Evolutionary conservation across 257 asterid genomes (phyloP).

Genomic region (Schizonepeta tenuifolia): DNA sequence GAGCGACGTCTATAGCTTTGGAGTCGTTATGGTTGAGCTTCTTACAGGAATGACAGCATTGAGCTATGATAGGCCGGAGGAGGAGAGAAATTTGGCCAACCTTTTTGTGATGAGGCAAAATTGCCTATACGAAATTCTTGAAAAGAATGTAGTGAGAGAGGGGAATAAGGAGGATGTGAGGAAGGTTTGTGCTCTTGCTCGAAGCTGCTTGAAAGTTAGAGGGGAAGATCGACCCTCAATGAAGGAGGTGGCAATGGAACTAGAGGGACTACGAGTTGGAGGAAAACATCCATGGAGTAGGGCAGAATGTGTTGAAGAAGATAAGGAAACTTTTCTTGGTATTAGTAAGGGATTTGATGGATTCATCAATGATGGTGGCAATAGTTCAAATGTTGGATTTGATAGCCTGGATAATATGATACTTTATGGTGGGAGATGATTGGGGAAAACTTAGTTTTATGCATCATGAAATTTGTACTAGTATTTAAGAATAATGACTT

Average conservation of each 20-base stretch:
- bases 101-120: slow-evolving; percentile 27
- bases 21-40: no score
- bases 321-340: slow-evolving; percentile 25
- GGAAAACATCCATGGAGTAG: not conserved
- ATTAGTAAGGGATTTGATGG: not conserved
- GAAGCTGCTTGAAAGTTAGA: slow-evolving; percentile 5
- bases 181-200: slow-evolving; percentile 29
- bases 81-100: slow-evolving; percentile 30
- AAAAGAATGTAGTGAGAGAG: slow-evolving; percentile 23
- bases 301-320: slow-evolving; percentile 1
- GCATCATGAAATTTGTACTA: no score
- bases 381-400: no score
- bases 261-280: no score
- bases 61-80: not conserved
- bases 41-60: no score
- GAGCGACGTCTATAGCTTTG: no score
- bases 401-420: no score
- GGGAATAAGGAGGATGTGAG: not conserved
- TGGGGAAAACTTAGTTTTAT: no score
- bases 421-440: no score
- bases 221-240: not conserved
- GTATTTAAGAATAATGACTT: no score
- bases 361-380: not conserved
- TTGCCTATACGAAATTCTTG: slow-evolving; percentile 28
- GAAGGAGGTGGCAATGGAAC: not conserved